Conservation (phyloP, 2,329 filamentous ascomycete genomes). For the Juglanconis juglandina region DNA sequence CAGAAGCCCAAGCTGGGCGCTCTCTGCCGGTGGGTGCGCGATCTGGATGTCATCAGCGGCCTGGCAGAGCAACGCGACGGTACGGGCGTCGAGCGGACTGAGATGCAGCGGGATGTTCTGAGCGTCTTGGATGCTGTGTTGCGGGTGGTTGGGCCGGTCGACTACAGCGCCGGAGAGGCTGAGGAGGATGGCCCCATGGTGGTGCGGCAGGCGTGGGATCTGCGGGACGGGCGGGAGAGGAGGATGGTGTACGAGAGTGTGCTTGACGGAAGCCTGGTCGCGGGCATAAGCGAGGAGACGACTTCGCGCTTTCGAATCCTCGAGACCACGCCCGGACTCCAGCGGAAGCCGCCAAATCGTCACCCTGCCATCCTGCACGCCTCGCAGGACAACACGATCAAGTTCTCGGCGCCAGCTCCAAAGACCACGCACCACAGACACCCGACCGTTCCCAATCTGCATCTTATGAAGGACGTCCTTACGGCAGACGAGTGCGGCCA, state of each 20-base stretch:
- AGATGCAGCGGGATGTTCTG: conserved; percentile 53
- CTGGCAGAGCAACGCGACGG: conserved; percentile 54
- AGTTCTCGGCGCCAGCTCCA: conserved; percentile 39
- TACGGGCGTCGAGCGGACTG: conserved; percentile 35
- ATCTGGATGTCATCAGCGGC: conserved; percentile 66
- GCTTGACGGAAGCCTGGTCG: conserved; percentile 53
- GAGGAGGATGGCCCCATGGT: conserved; percentile 42
- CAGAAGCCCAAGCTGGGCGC: conserved; percentile 66
- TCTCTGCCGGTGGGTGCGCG: conserved; percentile 69
- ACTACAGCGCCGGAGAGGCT: conserved; percentile 34
- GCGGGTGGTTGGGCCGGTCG: conserved; percentile 59
- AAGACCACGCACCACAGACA: conserved; percentile 55
- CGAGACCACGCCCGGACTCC: conserved; percentile 56
- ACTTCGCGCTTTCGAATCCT: conserved; percentile 48
- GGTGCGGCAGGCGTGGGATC: conserved; percentile 59
- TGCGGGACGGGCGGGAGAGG: conserved; percentile 41
- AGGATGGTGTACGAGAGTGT: conserved; percentile 55
- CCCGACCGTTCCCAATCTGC: conserved; percentile 59
- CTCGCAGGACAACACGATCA: conserved; percentile 54
- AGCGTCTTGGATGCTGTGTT: conserved; percentile 62
- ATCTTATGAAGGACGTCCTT: conserved; percentile 58
- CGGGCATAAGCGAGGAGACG: conserved; percentile 28
- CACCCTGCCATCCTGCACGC: conserved; percentile 65
- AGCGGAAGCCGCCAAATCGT: conserved; percentile 65
- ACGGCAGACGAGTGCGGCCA: conserved; percentile 59